Conservation (phyloP, 768 basidiomycete species). For the Gymnopilus dilepis region DNA sequence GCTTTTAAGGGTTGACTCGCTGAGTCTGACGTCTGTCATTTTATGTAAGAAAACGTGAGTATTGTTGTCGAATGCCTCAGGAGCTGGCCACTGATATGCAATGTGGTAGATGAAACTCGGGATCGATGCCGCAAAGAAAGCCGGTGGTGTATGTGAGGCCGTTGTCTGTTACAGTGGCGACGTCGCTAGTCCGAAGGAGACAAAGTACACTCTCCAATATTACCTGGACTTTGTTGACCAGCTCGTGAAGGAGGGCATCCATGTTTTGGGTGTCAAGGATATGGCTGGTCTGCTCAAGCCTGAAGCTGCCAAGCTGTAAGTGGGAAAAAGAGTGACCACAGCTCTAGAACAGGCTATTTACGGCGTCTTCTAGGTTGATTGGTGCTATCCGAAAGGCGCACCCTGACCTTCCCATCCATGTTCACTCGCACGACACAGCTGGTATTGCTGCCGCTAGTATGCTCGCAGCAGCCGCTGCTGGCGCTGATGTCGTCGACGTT, state of each 20-base stretch:
- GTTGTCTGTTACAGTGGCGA: constrained; percentile 99
- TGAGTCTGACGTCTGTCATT: constrained; percentile 3
- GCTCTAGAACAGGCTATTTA: neutral
- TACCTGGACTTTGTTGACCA: constrained; percentile 96
- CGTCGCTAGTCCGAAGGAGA: constrained; percentile 92
- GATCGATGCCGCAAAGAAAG: constrained; percentile 99
- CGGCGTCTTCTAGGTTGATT: constrained; percentile 65
- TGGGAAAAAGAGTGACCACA: constrained; percentile 17
- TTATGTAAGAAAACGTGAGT: constrained; percentile 68
- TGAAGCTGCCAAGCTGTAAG: constrained; percentile 87
- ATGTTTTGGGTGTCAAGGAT: constrained; percentile 97
- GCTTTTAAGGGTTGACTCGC: constrained; percentile 1
- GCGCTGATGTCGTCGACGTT: constrained; percentile 97
- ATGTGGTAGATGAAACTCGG: constrained; percentile 86
- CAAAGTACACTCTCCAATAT: constrained; percentile 96
- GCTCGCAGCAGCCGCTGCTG: constrained; percentile 95
- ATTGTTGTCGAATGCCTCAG: neutral
- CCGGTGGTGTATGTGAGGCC: constrained; percentile 97
- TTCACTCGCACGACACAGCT: constrained; percentile 99
- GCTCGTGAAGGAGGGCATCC: constrained; percentile 93
- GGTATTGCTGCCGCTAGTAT: constrained; percentile 98
- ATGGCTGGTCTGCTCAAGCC: constrained; percentile 99
- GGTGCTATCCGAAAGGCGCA: constrained; percentile 95
- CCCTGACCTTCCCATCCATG: constrained; percentile 97
- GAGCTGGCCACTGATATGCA: constrained; percentile 9